Base-by-base conservation (phyloP, 2,329 filamentous ascomycete genomes). In the Nigrospora osmanthi region DNA sequence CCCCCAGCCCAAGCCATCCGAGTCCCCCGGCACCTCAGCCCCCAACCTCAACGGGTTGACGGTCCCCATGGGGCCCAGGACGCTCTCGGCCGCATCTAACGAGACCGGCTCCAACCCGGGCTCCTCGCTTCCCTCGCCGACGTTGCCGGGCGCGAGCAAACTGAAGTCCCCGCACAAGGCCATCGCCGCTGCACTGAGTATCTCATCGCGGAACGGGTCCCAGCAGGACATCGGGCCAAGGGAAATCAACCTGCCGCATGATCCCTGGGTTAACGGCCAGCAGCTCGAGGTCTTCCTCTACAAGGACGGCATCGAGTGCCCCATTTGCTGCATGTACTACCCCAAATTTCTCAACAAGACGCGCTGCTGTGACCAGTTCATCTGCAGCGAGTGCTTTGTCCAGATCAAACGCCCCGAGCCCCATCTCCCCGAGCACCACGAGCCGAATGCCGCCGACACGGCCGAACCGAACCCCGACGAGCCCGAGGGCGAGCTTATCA, bases 381-480 rank as follows among this genome's bases (percentile, higher is more conserved):
- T 98, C 50, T 98, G 93, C 67, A 97, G 90, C 36, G 93, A 98
- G 68, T 98, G 93, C 64, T 98, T 98, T 58, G 93, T 98, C 4
- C 93, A 98, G 64, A 98, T 98, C 58, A 90, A 89, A 62, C 75
- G 86, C 43, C 83, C 85, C 2, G 85, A 89, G 57, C 86, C 86
- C 11, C 86, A 90, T 61, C 78, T 81, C 35, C 85, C 85, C 5
- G 86, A 89, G 65, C 83, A 86, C 58, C 63, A 76, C 47, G 75
- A 72, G n/a, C 69, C 77, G 40, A 57, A 58, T 34, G 53, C 58
- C 17, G 50, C 59, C 47, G 45, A 52, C 30, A 54, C 47, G 34
- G 47, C 51, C n/a, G 46, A 54, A 37, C 16, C 32, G 16, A 66
- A 63, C 13, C 65, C 73, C 0, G 75, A 79, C 15, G 73, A 78